phyloP scores from a whole-genome alignment of 2,329 filamentous ascomycete species.

The Microsporum canis region DNA sequence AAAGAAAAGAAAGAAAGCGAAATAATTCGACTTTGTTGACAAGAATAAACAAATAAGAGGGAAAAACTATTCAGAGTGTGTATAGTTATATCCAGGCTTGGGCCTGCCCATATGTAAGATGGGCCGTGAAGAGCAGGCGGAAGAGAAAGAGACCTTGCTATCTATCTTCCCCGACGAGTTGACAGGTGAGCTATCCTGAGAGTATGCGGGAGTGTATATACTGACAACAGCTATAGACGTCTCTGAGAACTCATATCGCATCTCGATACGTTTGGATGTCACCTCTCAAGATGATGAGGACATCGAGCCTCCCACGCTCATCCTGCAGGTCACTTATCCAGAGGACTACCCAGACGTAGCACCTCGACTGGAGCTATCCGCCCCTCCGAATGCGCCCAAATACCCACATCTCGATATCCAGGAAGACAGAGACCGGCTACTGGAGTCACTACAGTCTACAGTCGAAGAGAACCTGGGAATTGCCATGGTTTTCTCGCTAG shows the following conservation, averaged over 20 bases:
- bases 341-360: slow-evolving; percentile 79
- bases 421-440: slow-evolving; percentile 64
- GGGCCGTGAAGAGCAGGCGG: slow-evolving; percentile 70
- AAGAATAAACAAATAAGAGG: background rate
- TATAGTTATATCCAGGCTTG: background rate
- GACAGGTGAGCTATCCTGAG: slow-evolving; percentile 48
- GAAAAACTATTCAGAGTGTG: background rate
- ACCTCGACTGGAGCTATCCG: slow-evolving; percentile 67
- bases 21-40: background rate
- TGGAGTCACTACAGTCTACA: slow-evolving; percentile 58
- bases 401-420: slow-evolving; percentile 67
- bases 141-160: slow-evolving; percentile 94
- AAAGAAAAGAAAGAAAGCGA: background rate
- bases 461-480: slow-evolving; percentile 92
- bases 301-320: slow-evolving; percentile 54
- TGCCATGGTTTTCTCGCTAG: slow-evolving; percentile 92
- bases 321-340: slow-evolving; percentile 82
- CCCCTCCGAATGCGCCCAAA: slow-evolving; percentile 56
- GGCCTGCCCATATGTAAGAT: slow-evolving; percentile 22
- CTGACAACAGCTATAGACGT: slow-evolving; percentile 51
- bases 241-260: slow-evolving; percentile 77
- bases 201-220: background rate
- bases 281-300: slow-evolving; percentile 51
- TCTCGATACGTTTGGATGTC: slow-evolving; percentile 75
- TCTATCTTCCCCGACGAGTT: slow-evolving; percentile 98